These are phyloP conservation scores for Taiwanofungus camphoratus DNA, from an alignment of 1,284 basidiomycete species.

Conservation along the genomic window DNA sequence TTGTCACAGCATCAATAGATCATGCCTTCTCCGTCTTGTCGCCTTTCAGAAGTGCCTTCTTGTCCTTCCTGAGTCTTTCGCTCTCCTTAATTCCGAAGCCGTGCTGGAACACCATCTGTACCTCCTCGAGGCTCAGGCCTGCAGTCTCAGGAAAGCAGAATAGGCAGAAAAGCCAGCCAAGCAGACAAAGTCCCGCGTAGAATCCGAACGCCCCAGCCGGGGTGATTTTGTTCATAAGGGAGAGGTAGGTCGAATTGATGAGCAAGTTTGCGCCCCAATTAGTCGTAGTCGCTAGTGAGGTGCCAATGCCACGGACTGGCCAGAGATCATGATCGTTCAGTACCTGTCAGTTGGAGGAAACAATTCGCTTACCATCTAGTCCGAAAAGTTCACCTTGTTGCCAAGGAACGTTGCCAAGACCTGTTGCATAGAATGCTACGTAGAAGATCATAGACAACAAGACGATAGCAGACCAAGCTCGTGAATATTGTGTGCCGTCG, in stretches of 20 bases:
- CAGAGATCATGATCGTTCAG: neutral
- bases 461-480: slow-evolving; percentile 63
- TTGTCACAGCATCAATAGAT: too few relatives aligned
- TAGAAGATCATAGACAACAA: slow-evolving; percentile 77
- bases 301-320: slow-evolving; percentile 74
- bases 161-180: slow-evolving; percentile 67
- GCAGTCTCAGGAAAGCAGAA: slow-evolving; percentile 75
- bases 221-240: slow-evolving; percentile 70
- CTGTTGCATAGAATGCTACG: slow-evolving; percentile 78
- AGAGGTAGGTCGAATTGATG: slow-evolving; percentile 76
- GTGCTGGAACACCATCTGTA: slow-evolving; percentile 50
- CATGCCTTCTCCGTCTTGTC: slow-evolving; percentile 11
- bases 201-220: slow-evolving; percentile 78
- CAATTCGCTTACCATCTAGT: slow-evolving; percentile 48
- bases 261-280: slow-evolving; percentile 82
- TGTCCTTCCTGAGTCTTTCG: slow-evolving; percentile 38
- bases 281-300: slow-evolving; percentile 72
- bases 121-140: slow-evolving; percentile 74
- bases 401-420: slow-evolving; percentile 79
- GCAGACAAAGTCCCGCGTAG: slow-evolving; percentile 69
- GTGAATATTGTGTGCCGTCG: slow-evolving; percentile 59
- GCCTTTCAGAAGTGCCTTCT: slow-evolving; percentile 26
- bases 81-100: slow-evolving; percentile 58
- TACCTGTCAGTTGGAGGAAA: neutral
- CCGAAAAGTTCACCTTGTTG: slow-evolving; percentile 82